Evolutionary conservation across 371 early-diverging fungal genomes (phyloP).

Genomic region (Apophysomyces elegans): DNA sequence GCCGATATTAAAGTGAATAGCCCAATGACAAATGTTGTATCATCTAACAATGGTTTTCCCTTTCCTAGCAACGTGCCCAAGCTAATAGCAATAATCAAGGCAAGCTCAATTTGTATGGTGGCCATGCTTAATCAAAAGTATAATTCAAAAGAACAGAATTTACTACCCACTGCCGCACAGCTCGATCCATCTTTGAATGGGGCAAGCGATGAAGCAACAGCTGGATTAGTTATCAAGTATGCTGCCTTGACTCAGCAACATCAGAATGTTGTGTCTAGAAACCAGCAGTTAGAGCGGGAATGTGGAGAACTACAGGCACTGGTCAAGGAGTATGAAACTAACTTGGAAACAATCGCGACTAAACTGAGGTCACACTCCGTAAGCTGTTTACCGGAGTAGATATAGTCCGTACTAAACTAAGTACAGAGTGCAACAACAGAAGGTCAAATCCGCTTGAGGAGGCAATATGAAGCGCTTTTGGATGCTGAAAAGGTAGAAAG

Average conservation of each 20-base stretch:
- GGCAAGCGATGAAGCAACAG: constrained; percentile 12
- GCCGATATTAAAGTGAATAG: constrained; percentile 39
- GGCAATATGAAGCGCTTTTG: constrained; percentile 48
- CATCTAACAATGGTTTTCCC: background rate
- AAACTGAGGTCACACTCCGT: constrained; percentile 40
- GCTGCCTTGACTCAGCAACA: constrained; percentile 22
- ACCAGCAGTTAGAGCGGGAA: constrained; percentile 36
- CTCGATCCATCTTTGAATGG: background rate
- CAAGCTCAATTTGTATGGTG: constrained; percentile 2
- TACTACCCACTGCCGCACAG: background rate
- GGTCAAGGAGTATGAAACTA: constrained; percentile 40
- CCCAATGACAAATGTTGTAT: background rate
- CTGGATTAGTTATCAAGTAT: constrained; percentile 14
- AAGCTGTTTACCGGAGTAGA: constrained; percentile 1
- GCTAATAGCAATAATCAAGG: constrained; percentile 4
- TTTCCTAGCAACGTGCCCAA: constrained; percentile 20
- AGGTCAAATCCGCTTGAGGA: constrained; percentile 37
- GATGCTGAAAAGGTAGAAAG: constrained; percentile 48
- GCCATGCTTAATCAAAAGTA: background rate
- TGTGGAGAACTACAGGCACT: constrained; percentile 29
- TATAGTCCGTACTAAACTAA: background rate
- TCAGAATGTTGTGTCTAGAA: constrained; percentile 16
- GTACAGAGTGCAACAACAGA: constrained; percentile 35
- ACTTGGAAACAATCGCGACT: constrained; percentile 30
- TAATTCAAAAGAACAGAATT: constrained; percentile 5